Evolutionary conservation across 805 yeast species (phyloP).

Genomic region (Ogataea naganishii): DNA sequence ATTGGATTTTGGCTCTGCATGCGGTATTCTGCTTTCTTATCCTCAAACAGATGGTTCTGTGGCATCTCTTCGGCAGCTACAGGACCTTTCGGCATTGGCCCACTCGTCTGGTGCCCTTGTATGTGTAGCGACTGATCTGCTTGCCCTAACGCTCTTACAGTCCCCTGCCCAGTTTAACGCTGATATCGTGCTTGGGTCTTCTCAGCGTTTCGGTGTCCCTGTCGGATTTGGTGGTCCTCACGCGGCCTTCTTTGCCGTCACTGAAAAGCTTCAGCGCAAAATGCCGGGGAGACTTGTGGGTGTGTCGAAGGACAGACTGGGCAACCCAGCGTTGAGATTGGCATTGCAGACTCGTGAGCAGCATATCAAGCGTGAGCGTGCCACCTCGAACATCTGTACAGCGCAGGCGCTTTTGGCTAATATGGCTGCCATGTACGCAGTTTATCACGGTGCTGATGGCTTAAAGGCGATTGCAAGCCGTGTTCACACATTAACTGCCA

Average conservation of each 20-base stretch:
- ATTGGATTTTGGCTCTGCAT: conserved; percentile 39
- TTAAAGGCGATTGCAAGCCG: conserved; percentile 69
- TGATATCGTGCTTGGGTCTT: conserved; percentile 84
- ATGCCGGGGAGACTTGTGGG: conserved; percentile 97
- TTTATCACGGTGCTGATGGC: conserved; percentile 92
- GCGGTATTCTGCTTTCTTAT: conserved; percentile 85
- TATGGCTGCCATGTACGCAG: conserved; percentile 91
- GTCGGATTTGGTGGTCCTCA: conserved; percentile 99
- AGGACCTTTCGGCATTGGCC: conserved; percentile 49
- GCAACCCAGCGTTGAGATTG: conserved; percentile 79
- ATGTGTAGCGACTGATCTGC: conserved; percentile 83
- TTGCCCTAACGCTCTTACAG: conserved; percentile 78
- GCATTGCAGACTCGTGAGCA: conserved; percentile 98
- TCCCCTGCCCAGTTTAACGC: conserved; percentile 87
- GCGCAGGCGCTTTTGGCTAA: conserved; percentile 96
- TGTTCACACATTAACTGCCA: conserved; percentile 63
- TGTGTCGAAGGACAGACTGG: conserved; percentile 83
- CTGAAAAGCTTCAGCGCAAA: conserved; percentile 73
- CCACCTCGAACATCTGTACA: conserved; percentile 96
- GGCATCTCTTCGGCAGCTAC: conserved; percentile 37
- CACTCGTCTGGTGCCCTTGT: conserved; percentile 70
- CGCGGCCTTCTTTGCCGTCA: conserved; percentile 93
- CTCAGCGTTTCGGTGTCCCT: conserved; percentile 97
- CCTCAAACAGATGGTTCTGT: conserved; percentile 82
- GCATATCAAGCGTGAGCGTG: conserved; percentile 94